phyloP scores from a whole-genome alignment of 805 yeast species.

The Lachancea waltii region DNA sequence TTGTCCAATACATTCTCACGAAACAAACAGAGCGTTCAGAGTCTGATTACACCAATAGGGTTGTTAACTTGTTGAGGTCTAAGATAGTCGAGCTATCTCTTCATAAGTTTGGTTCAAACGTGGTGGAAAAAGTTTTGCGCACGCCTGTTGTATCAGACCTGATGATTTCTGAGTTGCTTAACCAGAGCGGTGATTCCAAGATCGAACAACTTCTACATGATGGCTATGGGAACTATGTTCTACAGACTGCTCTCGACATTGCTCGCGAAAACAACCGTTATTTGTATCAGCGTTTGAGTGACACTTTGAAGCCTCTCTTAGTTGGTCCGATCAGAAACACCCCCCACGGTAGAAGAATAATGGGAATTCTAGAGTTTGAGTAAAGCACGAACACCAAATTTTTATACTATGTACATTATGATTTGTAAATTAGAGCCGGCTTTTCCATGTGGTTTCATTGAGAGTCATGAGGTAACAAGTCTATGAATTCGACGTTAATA shows the following conservation, averaged over 20 bases:
- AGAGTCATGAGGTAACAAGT: slow-evolving; percentile 1
- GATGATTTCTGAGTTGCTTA: slow-evolving; percentile 45
- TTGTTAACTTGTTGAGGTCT: slow-evolving; percentile 32
- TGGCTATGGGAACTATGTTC: slow-evolving; percentile 89
- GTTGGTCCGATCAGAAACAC: slow-evolving; percentile 71
- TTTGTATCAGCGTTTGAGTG: slow-evolving; percentile 51
- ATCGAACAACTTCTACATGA: slow-evolving; percentile 63
- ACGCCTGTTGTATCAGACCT: slow-evolving; percentile 39
- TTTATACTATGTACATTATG: slow-evolving; percentile 2
- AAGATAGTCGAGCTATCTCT: slow-evolving; percentile 49
- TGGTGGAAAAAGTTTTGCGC: slow-evolving; percentile 79
- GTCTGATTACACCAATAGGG: slow-evolving; percentile 29
- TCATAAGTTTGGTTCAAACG: slow-evolving; percentile 91
- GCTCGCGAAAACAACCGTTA: slow-evolving; percentile 28
- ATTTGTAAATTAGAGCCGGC: background rate
- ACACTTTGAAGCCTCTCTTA: slow-evolving; percentile 63
- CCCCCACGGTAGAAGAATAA: slow-evolving; percentile 92
- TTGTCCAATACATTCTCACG: slow-evolving; percentile 81
- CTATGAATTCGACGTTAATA: slow-evolving; percentile 5
- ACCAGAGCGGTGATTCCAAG: slow-evolving; percentile 27
- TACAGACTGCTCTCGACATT: slow-evolving; percentile 82
- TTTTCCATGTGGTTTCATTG: background rate
- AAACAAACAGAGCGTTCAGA: slow-evolving; percentile 34
- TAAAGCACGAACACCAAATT: background rate
- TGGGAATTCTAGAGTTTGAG: slow-evolving; percentile 49